phyloP scores from a whole-genome alignment of 108 stramenopile genomes.

The Fistulifera pelliculosa region DNA sequence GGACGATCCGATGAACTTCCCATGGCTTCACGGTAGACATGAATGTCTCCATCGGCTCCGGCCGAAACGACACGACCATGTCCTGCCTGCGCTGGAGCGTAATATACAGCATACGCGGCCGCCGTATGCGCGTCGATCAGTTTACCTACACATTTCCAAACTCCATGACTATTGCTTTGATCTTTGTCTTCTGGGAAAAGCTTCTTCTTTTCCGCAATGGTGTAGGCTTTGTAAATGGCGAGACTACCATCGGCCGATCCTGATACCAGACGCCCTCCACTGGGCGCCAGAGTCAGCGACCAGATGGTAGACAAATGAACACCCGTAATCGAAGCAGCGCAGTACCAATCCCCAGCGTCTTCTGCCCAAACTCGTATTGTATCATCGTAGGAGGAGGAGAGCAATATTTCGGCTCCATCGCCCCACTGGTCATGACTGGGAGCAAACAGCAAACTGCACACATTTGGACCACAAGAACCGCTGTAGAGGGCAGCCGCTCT shows the following conservation, averaged over 20 bases:
- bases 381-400: slow-evolving; percentile 88
- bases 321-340: slow-evolving; percentile 56
- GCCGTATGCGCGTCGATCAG: slow-evolving; percentile 59
- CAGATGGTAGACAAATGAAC: slow-evolving; percentile 85
- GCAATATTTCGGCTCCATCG: slow-evolving; percentile 76
- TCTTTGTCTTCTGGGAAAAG: slow-evolving; percentile 13
- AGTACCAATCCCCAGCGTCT: slow-evolving; percentile 95
- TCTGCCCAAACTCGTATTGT: slow-evolving; percentile 91
- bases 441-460: slow-evolving; percentile 81
- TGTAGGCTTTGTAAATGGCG: slow-evolving; percentile 67
- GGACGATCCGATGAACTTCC: slow-evolving; percentile 47
- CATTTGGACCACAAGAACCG: too few relatives aligned
- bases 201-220: slow-evolving; percentile 36
- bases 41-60: slow-evolving; percentile 81
- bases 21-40: slow-evolving; percentile 63
- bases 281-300: slow-evolving; percentile 71
- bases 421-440: slow-evolving; percentile 68
- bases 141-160: slow-evolving; percentile 64
- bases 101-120: slow-evolving; percentile 67
- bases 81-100: slow-evolving; percentile 63
- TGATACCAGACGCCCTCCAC: slow-evolving; percentile 65
- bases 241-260: slow-evolving; percentile 67
- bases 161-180: slow-evolving; percentile 26
- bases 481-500: too few relatives aligned
- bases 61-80: slow-evolving; percentile 72